phyloP scores from a whole-genome alignment of 2,329 filamentous ascomycete species.

The Fusarium avenaceum region DNA sequence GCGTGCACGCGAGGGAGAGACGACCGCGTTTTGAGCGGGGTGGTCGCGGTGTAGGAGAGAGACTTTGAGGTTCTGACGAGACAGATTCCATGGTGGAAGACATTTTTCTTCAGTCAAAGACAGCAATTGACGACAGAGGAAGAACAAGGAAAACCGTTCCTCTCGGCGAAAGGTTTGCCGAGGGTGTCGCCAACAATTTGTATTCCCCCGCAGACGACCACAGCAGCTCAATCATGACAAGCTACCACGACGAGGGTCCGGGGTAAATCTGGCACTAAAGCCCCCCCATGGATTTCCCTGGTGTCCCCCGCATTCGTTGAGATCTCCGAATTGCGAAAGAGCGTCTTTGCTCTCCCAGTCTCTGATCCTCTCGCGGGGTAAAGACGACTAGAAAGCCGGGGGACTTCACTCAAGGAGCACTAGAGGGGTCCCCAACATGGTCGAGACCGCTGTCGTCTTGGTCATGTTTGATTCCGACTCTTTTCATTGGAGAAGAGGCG shows the following conservation, averaged over 20 bases:
- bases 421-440: constrained; percentile 4
- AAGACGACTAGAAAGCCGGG: not conserved
- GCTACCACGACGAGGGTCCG: constrained; percentile 21
- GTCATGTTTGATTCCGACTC: constrained; percentile 11
- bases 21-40: constrained; percentile 31
- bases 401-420: not conserved
- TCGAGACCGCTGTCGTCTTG: constrained; percentile 11
- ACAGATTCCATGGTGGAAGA: constrained; percentile 9
- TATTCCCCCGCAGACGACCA: constrained; percentile 26
- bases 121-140: not conserved
- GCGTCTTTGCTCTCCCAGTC: constrained; percentile 4
- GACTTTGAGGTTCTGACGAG: constrained; percentile 15
- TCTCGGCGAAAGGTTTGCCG: constrained; percentile 16
- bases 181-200: constrained; percentile 39
- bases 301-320: constrained; percentile 29
- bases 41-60: constrained; percentile 20
- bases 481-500: constrained; percentile 24
- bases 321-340: constrained; percentile 26
- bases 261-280: constrained; percentile 32
- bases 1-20: constrained; percentile 38
- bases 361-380: constrained; percentile 17
- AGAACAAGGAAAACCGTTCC: not conserved
- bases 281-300: not conserved
- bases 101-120: not conserved
- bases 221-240: not conserved